Evolutionary conservation across 2,329 filamentous ascomycete species (phyloP), one percentile per base, ranked within the genome.

Genomic region (Zymoseptoria tritici): DNA sequence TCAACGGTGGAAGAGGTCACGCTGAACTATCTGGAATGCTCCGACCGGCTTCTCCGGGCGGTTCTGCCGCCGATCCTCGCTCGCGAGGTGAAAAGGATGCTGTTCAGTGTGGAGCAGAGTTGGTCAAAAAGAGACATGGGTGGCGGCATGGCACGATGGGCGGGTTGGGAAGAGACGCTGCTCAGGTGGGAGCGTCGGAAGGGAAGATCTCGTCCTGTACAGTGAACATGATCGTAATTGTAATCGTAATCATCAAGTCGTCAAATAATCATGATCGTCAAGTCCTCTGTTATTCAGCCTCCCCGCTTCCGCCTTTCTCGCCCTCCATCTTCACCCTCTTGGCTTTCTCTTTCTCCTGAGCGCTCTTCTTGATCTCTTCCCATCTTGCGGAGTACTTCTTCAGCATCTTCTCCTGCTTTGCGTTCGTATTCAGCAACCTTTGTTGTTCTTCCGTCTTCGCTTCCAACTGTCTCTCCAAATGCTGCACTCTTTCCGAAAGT

Each of bases 281-380:
- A 42, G 16, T 46, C 36, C 36, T 46, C 16, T 2, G n/a, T 4
- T 46, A 46, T 46, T 46, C 36, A 46, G 13, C 11, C 13, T 46
- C 36, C 36, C 11, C 36, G 16, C 36, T n/a, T 3, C 36, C 36
- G 1, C 36, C 36, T 46, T 46, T 46, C 36, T n/a, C 36, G 36
- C 36, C 36, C 36, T 46, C 36, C 36, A 46, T 46, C 36, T 46
- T 46, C 16, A 46, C 63, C 36, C 60, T 60, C 36, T 64, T 67
- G 2, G 65, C 62, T 49, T 57, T 59, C 50, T 67, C 58, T 29
- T 64, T 67, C n/a, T 62, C 65, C 21, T 60, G 60, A 19, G 86
- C 86, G 0, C 84, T 83, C 53, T 85, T 83, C 72, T 88, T 88
- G 65, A 90, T 72, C 66, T 83, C 84, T 72, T 89, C 85, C 85